These are phyloP conservation scores for Endothia cerciana DNA, from an alignment of 2,329 filamentous ascomycete species.

Conservation along the genomic window DNA sequence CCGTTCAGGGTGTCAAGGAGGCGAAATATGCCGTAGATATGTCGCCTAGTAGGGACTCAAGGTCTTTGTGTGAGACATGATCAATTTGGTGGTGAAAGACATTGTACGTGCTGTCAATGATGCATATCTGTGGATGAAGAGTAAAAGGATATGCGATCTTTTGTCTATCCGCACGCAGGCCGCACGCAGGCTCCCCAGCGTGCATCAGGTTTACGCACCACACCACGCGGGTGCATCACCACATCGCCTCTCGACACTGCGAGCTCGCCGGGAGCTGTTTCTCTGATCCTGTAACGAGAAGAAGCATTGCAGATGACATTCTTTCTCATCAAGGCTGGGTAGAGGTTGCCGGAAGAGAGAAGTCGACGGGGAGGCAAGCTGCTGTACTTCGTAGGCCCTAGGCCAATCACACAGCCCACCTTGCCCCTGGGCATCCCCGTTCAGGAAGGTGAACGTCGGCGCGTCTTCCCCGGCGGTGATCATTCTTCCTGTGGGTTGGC, in stretches of 20 bases:
- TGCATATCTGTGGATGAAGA: not conserved
- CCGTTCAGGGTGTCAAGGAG: no score
- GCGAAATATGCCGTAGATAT: no score
- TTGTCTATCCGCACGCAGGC: not conserved
- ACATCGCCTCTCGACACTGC: not conserved
- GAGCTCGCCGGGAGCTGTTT: not conserved
- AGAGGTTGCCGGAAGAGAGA: no score
- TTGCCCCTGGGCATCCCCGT: not conserved
- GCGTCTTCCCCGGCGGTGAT: no score
- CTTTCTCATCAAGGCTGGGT: no score
- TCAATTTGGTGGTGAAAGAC: no score
- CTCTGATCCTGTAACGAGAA: not conserved
- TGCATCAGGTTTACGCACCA: no score
- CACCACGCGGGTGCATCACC: not conserved
- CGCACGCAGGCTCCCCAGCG: no score
- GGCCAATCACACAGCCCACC: not conserved
- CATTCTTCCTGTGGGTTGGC: not conserved
- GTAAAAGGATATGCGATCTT: not conserved
- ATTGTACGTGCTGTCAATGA: no score
- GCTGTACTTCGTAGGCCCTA: accelerated
- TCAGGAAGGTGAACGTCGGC: not conserved
- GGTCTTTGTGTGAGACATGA: no score
- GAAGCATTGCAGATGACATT: not conserved
- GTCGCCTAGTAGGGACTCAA: no score
- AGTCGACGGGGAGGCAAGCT: no score